These are phyloP conservation scores for Fusarium sp. DNA, from an alignment of 2,329 filamentous ascomycete genomes.

Conservation along the genomic window DNA sequence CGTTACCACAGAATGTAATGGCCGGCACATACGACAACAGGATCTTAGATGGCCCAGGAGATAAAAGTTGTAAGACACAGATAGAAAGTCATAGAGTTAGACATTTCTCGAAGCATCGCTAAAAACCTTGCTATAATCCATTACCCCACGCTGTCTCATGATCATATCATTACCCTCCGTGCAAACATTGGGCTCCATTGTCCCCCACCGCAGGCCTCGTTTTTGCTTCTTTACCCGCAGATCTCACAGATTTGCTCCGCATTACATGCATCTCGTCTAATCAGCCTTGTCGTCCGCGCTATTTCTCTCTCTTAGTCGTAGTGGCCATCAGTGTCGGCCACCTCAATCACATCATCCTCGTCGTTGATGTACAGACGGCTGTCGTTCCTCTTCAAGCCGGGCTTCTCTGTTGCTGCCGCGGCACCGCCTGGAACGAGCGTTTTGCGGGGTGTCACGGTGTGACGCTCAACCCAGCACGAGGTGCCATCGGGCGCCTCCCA, in stretches of 20 bases:
- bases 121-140: constrained; percentile 14
- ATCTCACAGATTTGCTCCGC: constrained; percentile 17
- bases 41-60: not conserved
- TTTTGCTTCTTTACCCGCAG: constrained; percentile 1
- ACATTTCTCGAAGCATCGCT: constrained; percentile 27
- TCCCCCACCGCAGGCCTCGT: not conserved
- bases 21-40: not conserved
- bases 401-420: constrained; percentile 20
- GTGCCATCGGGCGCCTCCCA: constrained; percentile 56
- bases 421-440: constrained; percentile 10
- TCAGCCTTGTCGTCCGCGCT: not conserved
- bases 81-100: constrained; percentile 1
- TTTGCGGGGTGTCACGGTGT: constrained; percentile 48
- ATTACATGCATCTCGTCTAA: constrained; percentile 27
- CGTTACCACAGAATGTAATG: not conserved
- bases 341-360: constrained; percentile 48
- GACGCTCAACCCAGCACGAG: constrained; percentile 57
- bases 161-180: not conserved
- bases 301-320: constrained; percentile 39
- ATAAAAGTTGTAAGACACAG: not conserved
- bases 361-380: constrained; percentile 48
- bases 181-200: not conserved
- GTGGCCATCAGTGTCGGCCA: constrained; percentile 44
- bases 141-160: constrained; percentile 22
- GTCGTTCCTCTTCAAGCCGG: constrained; percentile 42